phyloP scores from a whole-genome alignment of 352 stramenopile genomes.

The Globisporangium apiculatum region DNA sequence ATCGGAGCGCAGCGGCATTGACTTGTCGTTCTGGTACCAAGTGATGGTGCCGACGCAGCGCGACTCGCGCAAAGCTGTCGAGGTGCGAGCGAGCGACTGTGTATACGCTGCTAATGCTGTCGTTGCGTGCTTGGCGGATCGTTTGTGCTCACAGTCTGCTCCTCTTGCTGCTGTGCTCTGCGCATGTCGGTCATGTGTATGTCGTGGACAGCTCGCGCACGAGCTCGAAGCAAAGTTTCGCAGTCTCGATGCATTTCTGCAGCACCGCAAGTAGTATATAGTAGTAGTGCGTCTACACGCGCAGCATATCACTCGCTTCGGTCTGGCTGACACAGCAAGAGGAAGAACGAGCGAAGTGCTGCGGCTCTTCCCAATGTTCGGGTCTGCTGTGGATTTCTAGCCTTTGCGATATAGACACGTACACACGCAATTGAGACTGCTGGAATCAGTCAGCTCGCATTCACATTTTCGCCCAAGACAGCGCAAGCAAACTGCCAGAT shows the following conservation, averaged over 20 bases:
- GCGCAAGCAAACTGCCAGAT: not conserved
- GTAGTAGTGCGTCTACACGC: no score
- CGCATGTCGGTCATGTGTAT: not conserved
- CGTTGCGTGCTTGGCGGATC: not conserved
- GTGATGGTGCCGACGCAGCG: slow-evolving; percentile 9
- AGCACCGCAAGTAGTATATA: not conserved
- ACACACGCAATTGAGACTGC: not conserved
- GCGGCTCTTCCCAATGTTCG: no score
- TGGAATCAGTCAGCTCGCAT: no score
- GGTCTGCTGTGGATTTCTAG: no score
- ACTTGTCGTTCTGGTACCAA: slow-evolving; percentile 29
- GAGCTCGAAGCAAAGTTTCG: slow-evolving; percentile 11
- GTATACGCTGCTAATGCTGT: not conserved
- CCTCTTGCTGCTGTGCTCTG: not conserved
- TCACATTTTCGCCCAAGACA: no score
- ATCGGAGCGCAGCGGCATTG: not conserved
- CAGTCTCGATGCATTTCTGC: slow-evolving; percentile 8
- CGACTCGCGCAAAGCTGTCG: slow-evolving; percentile 1
- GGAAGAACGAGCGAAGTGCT: no score
- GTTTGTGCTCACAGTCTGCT: not conserved
- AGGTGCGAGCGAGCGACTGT: slow-evolving; percentile 10
- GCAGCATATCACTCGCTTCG: no score
- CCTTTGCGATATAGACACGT: no score
- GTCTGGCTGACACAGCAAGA: no score
- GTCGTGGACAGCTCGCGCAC: slow-evolving; percentile 4